A percentile compares a stretch with the other conserved stretches of the same genome.
Conservation (phyloP, 23 red algal species). For the Cyanidioschyzon merolae region DNA sequence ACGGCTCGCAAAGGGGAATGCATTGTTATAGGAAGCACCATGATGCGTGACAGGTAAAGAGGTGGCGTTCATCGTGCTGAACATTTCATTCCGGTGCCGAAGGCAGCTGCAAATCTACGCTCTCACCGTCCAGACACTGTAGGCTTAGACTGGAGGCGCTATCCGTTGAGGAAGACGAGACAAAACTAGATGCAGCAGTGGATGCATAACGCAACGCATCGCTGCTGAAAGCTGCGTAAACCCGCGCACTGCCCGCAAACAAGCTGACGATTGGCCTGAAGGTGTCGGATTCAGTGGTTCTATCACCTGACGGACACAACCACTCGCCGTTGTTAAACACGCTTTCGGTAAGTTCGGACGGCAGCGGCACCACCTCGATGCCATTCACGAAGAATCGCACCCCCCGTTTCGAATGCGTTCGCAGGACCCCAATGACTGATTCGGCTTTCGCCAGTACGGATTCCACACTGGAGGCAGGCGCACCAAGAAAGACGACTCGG, state of each 20-base stretch:
- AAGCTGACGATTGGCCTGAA: background rate
- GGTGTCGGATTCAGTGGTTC: background rate
- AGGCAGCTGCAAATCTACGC: background rate
- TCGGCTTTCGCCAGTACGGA: background rate
- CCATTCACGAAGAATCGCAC: constrained; percentile 12
- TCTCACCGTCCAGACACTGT: constrained; percentile 6
- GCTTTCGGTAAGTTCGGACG: background rate
- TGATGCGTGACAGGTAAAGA: too few species aligned
- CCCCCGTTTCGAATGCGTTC: background rate
- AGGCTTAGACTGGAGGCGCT: background rate
- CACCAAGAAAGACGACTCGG: background rate
- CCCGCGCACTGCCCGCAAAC: background rate
- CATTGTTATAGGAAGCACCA: too few species aligned
- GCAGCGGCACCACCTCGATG: background rate
- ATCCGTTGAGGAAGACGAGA: background rate
- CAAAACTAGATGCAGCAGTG: background rate
- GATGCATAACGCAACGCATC: constrained; percentile 1
- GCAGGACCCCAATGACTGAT: background rate
- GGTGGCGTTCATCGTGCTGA: too few species aligned
- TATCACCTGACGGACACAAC: background rate
- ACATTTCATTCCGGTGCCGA: background rate
- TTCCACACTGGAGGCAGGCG: background rate
- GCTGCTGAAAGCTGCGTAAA: constrained; percentile 11
- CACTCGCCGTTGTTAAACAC: background rate
- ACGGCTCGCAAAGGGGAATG: too few species aligned